Evolutionary conservation across 2,329 filamentous ascomycete species (phyloP).

Genomic region (Orbilia quercus): DNA sequence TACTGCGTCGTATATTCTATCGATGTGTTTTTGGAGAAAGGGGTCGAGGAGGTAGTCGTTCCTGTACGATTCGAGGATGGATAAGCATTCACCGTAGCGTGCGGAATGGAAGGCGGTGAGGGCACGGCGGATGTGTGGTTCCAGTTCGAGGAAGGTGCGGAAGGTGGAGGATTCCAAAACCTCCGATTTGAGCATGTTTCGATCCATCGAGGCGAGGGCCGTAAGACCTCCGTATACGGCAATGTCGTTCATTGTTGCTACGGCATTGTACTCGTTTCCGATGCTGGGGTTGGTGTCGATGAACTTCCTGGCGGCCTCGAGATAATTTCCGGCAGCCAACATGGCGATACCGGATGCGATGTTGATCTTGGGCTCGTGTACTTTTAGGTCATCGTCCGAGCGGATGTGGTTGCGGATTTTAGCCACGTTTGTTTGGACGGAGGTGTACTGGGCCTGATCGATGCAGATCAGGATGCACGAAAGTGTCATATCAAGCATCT

Average conservation of each 20-base stretch:
- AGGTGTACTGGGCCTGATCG: conserved; percentile 80
- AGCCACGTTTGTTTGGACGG: conserved; percentile 72
- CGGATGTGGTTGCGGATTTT: conserved; percentile 72
- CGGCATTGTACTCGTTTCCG: conserved; percentile 72
- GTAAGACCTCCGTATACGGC: conserved; percentile 92
- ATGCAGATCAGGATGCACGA: conserved; percentile 80
- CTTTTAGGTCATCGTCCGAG: conserved; percentile 66
- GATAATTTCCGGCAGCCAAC: conserved; percentile 70
- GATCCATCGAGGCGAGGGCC: conserved; percentile 88
- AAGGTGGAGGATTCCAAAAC: conserved; percentile 86
- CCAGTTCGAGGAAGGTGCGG: conserved; percentile 87
- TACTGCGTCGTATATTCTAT: conserved; percentile 77
- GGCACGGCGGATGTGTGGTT: conserved; percentile 92
- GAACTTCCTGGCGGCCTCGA: conserved; percentile 78
- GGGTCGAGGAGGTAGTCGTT: conserved; percentile 91
- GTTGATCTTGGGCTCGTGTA: conserved; percentile 67
- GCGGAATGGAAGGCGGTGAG: conserved; percentile 89
- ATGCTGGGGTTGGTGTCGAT: conserved; percentile 71
- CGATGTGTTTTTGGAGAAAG: conserved; percentile 80
- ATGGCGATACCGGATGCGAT: conserved; percentile 73
- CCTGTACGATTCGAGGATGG: conserved; percentile 82
- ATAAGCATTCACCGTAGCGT: conserved; percentile 85
- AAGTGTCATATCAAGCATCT: conserved; percentile 83
- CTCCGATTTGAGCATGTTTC: conserved; percentile 76
- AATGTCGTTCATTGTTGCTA: conserved; percentile 85